Percentiles rank a stretch among this genome's conserved stretches.
Evolutionary conservation across 1,284 basidiomycete species (phyloP).

Genomic region (Mycena citricolor): DNA sequence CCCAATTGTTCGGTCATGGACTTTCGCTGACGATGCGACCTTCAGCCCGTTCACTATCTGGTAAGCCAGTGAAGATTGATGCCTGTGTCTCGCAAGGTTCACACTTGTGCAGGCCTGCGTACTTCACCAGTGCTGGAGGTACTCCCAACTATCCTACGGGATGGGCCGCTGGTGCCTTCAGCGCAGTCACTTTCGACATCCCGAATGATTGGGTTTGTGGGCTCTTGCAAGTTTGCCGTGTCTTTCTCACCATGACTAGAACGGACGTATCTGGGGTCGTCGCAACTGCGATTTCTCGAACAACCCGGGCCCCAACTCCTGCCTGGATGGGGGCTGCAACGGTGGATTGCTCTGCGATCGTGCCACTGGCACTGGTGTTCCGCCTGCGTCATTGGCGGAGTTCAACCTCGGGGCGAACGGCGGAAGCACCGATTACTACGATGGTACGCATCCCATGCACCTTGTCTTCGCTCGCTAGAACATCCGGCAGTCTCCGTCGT

Average conservation of each 20-base stretch:
- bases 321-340: slow-evolving; percentile 51
- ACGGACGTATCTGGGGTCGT: slow-evolving; percentile 32
- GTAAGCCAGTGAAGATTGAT: slow-evolving; percentile 7
- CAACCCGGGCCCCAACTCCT: slow-evolving; percentile 49
- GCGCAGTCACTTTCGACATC: slow-evolving; percentile 40
- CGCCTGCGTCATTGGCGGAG: slow-evolving; percentile 46
- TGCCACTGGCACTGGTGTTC: slow-evolving; percentile 47
- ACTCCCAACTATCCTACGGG: slow-evolving; percentile 16
- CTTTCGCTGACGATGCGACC: too few relatives aligned
- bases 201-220: slow-evolving; percentile 44
- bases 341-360: slow-evolving; percentile 44
- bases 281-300: slow-evolving; percentile 45
- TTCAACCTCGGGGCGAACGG: slow-evolving; percentile 38
- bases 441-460: slow-evolving; percentile 34
- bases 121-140: slow-evolving; percentile 36
- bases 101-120: slow-evolving; percentile 31
- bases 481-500: slow-evolving; percentile 42
- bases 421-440: slow-evolving; percentile 45
- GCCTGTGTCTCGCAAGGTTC: not conserved
- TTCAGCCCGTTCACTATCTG: slow-evolving; percentile 46
- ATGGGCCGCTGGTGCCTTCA: slow-evolving; percentile 25
- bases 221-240: not conserved
- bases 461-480: not conserved
- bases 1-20: too few relatives aligned
- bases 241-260: not conserved